These are phyloP conservation scores for Bondarzewia mesenterica DNA, from an alignment of 1,284 basidiomycete genomes.

Conservation along the genomic window DNA sequence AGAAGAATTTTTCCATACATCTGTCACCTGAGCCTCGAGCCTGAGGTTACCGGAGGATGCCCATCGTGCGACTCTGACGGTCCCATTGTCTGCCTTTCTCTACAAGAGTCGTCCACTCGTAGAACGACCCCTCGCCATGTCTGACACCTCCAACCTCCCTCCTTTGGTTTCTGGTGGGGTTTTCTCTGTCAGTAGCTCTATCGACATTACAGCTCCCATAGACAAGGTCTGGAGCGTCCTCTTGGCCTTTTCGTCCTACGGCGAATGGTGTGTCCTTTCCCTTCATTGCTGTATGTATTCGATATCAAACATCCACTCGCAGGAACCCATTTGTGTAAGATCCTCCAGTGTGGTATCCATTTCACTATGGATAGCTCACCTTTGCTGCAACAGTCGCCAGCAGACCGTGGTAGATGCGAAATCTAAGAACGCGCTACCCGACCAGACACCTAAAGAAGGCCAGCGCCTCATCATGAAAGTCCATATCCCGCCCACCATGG, in stretches of 20 bases:
- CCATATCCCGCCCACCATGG: slow-evolving; percentile 11
- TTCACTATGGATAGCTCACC: neutral
- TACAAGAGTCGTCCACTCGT: neutral
- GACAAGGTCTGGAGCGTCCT: slow-evolving; percentile 25
- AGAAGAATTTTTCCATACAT: too few species aligned
- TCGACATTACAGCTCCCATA: slow-evolving; percentile 25
- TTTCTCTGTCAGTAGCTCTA: slow-evolving; percentile 18
- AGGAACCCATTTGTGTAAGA: slow-evolving; percentile 9
- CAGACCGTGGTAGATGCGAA: slow-evolving; percentile 3
- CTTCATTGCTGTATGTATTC: neutral
- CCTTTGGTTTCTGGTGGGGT: slow-evolving; percentile 14
- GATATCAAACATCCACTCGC: neutral
- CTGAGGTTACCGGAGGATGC: too few species aligned
- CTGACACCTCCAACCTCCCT: slow-evolving; percentile 1
- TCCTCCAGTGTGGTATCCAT: neutral
- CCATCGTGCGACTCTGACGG: too few species aligned
- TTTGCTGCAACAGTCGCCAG: slow-evolving; percentile 3
- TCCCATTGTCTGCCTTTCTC: neutral
- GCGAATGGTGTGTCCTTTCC: slow-evolving; percentile 20
- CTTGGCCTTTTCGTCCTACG: slow-evolving; percentile 26
- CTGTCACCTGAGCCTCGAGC: too few species aligned
- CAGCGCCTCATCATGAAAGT: slow-evolving; percentile 3
- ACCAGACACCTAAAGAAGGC: slow-evolving; percentile 2
- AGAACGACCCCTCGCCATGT: neutral
- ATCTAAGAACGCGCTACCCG: slow-evolving; percentile 2